Evolutionary conservation across 2,329 filamentous ascomycete genomes (phyloP), one percentile per base, ranked within the genome.

Genomic region (Aspergillus sojae): DNA sequence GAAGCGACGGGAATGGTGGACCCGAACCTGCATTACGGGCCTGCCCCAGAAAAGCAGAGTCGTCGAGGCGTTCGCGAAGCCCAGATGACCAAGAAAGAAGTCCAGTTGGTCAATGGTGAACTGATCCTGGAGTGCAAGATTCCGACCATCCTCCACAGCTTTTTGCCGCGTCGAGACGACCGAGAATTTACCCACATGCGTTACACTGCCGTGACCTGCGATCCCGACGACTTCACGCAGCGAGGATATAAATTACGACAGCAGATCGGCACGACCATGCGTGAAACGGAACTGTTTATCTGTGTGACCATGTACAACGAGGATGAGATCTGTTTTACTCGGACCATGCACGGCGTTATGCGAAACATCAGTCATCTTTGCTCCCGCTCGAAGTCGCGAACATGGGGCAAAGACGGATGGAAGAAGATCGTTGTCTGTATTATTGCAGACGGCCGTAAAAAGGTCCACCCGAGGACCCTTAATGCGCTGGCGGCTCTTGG

Each of bases 261-360:
- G 78, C 92, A 92, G 74, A 93, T 97, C 65, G 93, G 93, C 53
- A 86, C 83, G 62, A 96, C 92, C 0, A 83, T 89, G 32, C 88
- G 95, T 66, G 94, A 98, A 78, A 98, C 94, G 0, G 95, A 99
- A 79, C 82, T 99, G 9, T 95, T 98, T 77, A 96, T 99, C 72
- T 97, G 94, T 76, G 84, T 99, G 65, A 99, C 95, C 71, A 98
- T 98, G 95, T 98, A 97, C 83, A 99, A 99, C 79, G 95, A 99
- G 80, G 92, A 97, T 79, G 95, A 98, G 75, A 92, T 97, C 71
- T 88, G 93, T 74, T 99, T 99, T 72, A 97, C 95, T 7, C 88
- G 95, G 54, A 99, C 95, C 0, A 98, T 99, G 94, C 93, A 98
- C 77, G 95, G 94, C 61, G 92, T 99, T 62, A 96, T 99, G 92